Evolutionary conservation across 1,284 basidiomycete species (phyloP).

Genomic region (Rhodotorula mucilaginosa): DNA sequence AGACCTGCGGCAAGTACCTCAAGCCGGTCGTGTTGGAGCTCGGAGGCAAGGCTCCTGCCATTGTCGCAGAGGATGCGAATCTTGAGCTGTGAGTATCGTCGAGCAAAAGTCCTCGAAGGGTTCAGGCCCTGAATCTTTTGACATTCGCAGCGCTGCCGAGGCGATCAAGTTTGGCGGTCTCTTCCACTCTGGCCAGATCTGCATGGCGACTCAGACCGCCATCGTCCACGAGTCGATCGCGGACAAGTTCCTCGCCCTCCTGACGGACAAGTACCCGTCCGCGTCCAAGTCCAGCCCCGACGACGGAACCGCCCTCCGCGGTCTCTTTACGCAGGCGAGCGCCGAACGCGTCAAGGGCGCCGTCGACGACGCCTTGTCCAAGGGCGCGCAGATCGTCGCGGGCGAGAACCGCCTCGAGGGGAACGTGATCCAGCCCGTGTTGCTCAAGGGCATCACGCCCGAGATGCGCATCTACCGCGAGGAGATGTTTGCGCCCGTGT

Average conservation of each 20-base stretch:
- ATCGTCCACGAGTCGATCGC: conserved; percentile 42
- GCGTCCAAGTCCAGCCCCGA: conserved; percentile 13
- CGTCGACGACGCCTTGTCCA: conserved; percentile 56
- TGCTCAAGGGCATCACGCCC: conserved; percentile 55
- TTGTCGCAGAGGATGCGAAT: conserved; percentile 63
- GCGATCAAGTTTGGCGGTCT: conserved; percentile 60
- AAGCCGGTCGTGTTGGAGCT: conserved; percentile 52
- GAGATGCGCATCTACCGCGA: conserved; percentile 52
- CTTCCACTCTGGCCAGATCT: conserved; percentile 59
- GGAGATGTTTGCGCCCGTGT: conserved; percentile 63
- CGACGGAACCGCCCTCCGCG: conserved; percentile 32
- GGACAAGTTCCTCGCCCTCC: conserved; percentile 36
- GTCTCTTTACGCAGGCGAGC: conserved; percentile 57
- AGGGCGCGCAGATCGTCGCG: conserved; percentile 58
- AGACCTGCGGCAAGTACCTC: conserved; percentile 50
- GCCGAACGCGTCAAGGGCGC: conserved; percentile 57
- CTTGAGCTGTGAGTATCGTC: conserved; percentile 56
- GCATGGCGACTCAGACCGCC: conserved; percentile 32
- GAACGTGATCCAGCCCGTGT: conserved; percentile 57
- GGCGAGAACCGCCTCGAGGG: conserved; percentile 53
- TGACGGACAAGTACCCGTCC: conserved; percentile 17
- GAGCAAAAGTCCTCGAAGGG: too few species aligned
- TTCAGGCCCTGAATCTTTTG: too few species aligned
- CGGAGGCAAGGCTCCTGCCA: conserved; percentile 53
- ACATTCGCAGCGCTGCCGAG: conserved; percentile 18